A percentile compares a stretch with the other conserved stretches of the same genome.
phyloP scores from a whole-genome alignment of 2,329 filamentous ascomycete species.

The Xylaria sp. region DNA sequence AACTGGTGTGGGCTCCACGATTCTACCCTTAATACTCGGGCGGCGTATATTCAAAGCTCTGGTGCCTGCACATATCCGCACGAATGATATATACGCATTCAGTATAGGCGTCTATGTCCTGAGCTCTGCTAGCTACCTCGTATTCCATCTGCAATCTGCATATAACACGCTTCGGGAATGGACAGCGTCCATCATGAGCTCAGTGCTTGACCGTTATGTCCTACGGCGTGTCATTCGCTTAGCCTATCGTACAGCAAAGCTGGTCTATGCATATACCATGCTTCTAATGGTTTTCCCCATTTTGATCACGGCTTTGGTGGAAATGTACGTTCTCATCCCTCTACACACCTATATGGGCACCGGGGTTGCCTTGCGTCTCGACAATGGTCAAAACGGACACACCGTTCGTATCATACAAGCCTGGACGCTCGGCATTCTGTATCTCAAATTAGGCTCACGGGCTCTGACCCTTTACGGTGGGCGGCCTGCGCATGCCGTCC shows the following conservation, averaged over 20 bases:
- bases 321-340: slow-evolving; percentile 89
- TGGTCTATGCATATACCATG: slow-evolving; percentile 80
- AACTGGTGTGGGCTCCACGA: slow-evolving; percentile 85
- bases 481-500: slow-evolving; percentile 78
- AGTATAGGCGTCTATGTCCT: slow-evolving; percentile 88
- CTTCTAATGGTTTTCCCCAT: slow-evolving; percentile 84
- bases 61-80: slow-evolving; percentile 76
- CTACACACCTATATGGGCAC: slow-evolving; percentile 77
- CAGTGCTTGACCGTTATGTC: slow-evolving; percentile 49
- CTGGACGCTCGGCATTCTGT: slow-evolving; percentile 93
- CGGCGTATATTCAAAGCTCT: slow-evolving; percentile 79
- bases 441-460: slow-evolving; percentile 81
- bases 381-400: slow-evolving; percentile 59
- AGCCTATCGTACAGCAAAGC: slow-evolving; percentile 52
- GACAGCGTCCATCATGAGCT: slow-evolving; percentile 42
- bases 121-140: slow-evolving; percentile 72
- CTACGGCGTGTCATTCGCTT: slow-evolving; percentile 48
- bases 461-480: slow-evolving; percentile 75
- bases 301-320: slow-evolving; percentile 80
- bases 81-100: slow-evolving; percentile 97
- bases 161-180: slow-evolving; percentile 50
- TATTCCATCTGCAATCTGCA: slow-evolving; percentile 62
- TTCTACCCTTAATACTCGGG: slow-evolving; percentile 87
- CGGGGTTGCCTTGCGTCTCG: slow-evolving; percentile 46
- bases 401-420: slow-evolving; percentile 89